A percentile compares a stretch with the other conserved stretches of the same genome.
These are phyloP conservation scores for Xylariales sp. DNA, from an alignment of 2,329 filamentous ascomycete species.

Conservation along the genomic window DNA sequence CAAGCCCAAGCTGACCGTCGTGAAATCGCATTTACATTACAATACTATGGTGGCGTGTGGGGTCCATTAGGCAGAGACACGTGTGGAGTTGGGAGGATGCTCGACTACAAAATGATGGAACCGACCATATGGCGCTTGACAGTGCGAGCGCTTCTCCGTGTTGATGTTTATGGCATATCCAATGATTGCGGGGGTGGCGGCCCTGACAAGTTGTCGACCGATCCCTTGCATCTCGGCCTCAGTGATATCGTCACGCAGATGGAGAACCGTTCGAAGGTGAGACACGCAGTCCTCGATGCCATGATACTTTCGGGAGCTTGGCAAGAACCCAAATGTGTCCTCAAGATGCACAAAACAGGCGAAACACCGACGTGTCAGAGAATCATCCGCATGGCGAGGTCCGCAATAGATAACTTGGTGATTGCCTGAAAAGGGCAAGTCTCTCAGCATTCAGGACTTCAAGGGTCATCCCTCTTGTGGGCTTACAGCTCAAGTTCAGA, in stretches of 20 bases:
- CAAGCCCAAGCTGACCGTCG: constrained; percentile 37
- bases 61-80: constrained; percentile 21
- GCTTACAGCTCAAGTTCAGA: too few species aligned
- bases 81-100: constrained; percentile 25
- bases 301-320: constrained; percentile 34
- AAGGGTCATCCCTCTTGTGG: too few species aligned
- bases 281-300: constrained; percentile 47
- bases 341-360: constrained; percentile 25
- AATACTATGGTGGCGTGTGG: constrained; percentile 46
- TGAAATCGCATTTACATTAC: constrained; percentile 40
- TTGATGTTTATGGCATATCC: constrained; percentile 53
- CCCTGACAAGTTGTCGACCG: constrained; percentile 13
- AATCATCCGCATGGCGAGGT: constrained; percentile 50
- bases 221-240: constrained; percentile 41
- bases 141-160: constrained; percentile 48
- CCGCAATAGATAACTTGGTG: constrained; percentile 48
- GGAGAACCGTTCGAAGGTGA: constrained; percentile 42
- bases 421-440: constrained; percentile 42
- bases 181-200: constrained; percentile 2
- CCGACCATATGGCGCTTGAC: constrained; percentile 50
- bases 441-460: too few species aligned
- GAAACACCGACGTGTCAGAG: constrained; percentile 41
- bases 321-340: constrained; percentile 20
- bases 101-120: constrained; percentile 41
- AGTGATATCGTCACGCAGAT: constrained; percentile 50